These are phyloP conservation scores for Cryptosporidium meleagridis DNA, from an alignment of 169 alveolate genomes.

Conservation along the genomic window DNA sequence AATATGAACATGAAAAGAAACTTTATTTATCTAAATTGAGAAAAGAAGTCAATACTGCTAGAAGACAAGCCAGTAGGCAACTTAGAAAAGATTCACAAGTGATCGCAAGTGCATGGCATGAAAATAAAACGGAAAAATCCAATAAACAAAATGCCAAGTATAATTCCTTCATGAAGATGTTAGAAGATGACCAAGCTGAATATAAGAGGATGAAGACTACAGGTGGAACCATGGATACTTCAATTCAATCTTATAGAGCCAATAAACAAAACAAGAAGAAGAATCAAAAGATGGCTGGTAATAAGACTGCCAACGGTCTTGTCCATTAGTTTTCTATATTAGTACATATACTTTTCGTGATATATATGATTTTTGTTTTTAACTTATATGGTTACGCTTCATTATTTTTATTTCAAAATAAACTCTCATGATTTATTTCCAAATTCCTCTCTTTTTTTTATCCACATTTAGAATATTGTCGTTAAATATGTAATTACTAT, in stretches of 20 bases:
- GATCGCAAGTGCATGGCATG: conserved; percentile 22
- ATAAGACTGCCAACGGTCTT: conserved; percentile 55
- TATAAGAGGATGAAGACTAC: conserved; percentile 79
- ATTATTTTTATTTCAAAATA: background rate
- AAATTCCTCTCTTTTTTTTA: background rate
- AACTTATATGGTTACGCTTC: background rate
- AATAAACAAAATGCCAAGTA: conserved; percentile 9
- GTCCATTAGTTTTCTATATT: conserved; percentile 9
- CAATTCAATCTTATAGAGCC: conserved; percentile 76
- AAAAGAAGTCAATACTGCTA: conserved; percentile 59
- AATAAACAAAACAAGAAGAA: conserved; percentile 71
- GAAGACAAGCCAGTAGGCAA: conserved; percentile 75
- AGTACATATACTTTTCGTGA: background rate
- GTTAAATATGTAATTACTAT: too few species aligned
- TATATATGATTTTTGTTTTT: background rate
- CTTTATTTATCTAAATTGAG: conserved; percentile 29
- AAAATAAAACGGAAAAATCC: conserved; percentile 7
- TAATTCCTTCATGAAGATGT: conserved; percentile 68
- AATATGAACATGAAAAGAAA: conserved; percentile 46
- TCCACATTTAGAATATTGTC: too few species aligned
- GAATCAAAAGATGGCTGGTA: conserved; percentile 75
- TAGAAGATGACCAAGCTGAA: conserved; percentile 76
- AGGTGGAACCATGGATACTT: conserved; percentile 80
- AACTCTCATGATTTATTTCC: background rate
- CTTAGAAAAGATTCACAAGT: conserved; percentile 62